These are phyloP conservation scores for Naematelia aurantialba DNA, from an alignment of 768 basidiomycete species.

Conservation along the genomic window DNA sequence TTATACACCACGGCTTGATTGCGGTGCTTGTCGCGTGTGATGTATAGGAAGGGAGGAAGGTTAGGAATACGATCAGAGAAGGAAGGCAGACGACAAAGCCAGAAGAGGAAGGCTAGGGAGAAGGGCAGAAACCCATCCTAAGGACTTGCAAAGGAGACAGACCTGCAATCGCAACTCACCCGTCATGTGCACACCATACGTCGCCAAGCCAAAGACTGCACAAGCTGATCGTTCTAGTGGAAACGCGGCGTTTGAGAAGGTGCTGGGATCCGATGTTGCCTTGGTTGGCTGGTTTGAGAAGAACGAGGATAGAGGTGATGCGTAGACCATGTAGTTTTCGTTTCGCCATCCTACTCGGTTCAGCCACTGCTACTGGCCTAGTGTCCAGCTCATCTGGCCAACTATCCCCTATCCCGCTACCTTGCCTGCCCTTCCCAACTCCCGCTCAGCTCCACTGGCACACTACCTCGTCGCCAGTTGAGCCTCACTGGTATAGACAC, in stretches of 20 bases:
- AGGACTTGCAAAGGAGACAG: too few species aligned
- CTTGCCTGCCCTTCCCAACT: neutral
- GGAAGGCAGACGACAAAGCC: too few species aligned
- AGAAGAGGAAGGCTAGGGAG: neutral
- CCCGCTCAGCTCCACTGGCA: slow-evolving; percentile 24
- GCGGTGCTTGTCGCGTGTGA: too few species aligned
- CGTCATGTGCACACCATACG: slow-evolving; percentile 89
- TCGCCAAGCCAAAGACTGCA: slow-evolving; percentile 80
- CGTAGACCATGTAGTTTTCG: slow-evolving; percentile 67
- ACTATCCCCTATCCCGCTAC: neutral
- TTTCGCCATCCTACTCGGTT: slow-evolving; percentile 70
- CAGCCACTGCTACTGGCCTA: neutral
- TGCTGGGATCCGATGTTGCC: slow-evolving; percentile 2
- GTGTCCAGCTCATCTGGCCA: neutral
- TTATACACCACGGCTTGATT: too few species aligned
- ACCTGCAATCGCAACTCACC: too few species aligned
- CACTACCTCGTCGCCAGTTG: too few species aligned
- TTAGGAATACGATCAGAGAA: too few species aligned
- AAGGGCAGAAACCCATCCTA: slow-evolving; percentile 9
- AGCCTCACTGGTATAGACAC: too few species aligned
- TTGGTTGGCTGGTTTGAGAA: neutral
- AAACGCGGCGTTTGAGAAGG: slow-evolving; percentile 57
- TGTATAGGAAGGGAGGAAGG: too few species aligned
- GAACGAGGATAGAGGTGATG: slow-evolving; percentile 29
- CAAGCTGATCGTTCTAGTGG: slow-evolving; percentile 86